Conservation (phyloP, 2,329 filamentous ascomycete genomes). For the Trichoderma sp. region DNA sequence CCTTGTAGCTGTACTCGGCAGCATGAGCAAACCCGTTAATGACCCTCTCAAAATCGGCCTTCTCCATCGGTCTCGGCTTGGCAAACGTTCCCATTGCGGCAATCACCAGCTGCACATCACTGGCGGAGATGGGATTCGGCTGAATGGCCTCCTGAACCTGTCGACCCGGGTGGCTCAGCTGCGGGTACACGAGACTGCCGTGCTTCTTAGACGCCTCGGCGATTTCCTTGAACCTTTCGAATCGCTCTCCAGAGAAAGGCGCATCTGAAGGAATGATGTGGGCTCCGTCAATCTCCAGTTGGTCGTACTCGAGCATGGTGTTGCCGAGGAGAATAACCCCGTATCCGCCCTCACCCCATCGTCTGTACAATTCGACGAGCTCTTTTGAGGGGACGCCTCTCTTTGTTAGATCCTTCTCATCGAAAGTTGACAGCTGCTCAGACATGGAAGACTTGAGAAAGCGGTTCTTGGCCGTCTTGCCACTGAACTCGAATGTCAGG, state of each 20-base stretch:
- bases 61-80: slow-evolving; percentile 57
- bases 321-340: slow-evolving; percentile 66
- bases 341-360: slow-evolving; percentile 62
- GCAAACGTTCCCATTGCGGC: slow-evolving; percentile 42
- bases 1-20: slow-evolving; percentile 64
- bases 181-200: slow-evolving; percentile 63
- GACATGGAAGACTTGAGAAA: slow-evolving; percentile 71
- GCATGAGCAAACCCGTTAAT: slow-evolving; percentile 65
- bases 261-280: slow-evolving; percentile 60
- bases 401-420: slow-evolving; percentile 53
- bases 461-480: slow-evolving; percentile 63
- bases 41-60: slow-evolving; percentile 59
- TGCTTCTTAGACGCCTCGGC: slow-evolving; percentile 59
- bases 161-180: slow-evolving; percentile 64
- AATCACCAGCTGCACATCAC: slow-evolving; percentile 42
- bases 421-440: slow-evolving; percentile 65
- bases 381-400: slow-evolving; percentile 50
- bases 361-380: slow-evolving; percentile 58
- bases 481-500: slow-evolving; percentile 55
- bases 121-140: slow-evolving; percentile 47
- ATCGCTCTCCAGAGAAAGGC: slow-evolving; percentile 58
- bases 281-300: slow-evolving; percentile 61
- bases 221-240: slow-evolving; percentile 63
- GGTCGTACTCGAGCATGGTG: slow-evolving; percentile 64
- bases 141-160: slow-evolving; percentile 33